These are phyloP conservation scores for Lactarius tabidus DNA, from an alignment of 768 basidiomycete species.

Conservation along the genomic window DNA sequence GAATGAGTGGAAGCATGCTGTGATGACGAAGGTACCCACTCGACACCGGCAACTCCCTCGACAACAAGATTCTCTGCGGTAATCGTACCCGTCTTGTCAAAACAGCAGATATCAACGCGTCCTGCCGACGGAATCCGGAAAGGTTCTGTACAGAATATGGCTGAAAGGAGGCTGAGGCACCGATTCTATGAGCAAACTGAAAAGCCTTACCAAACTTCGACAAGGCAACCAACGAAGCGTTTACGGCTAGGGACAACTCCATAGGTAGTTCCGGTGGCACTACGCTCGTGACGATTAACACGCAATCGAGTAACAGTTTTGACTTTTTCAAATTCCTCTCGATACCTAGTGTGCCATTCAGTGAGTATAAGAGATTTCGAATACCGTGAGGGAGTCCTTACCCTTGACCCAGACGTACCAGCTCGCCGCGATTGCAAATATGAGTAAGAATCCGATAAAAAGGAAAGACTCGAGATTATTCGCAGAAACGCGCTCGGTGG, in stretches of 20 bases:
- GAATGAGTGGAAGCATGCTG: slow-evolving; percentile 2
- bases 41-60: slow-evolving; percentile 87
- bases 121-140: slow-evolving; percentile 97
- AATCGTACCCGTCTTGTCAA: slow-evolving; percentile 99
- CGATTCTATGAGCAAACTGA: neutral
- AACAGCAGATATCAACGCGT: slow-evolving; percentile 96
- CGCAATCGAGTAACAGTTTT: slow-evolving; percentile 91
- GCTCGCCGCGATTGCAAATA: slow-evolving; percentile 95
- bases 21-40: slow-evolving; percentile 50
- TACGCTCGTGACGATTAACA: slow-evolving; percentile 94
- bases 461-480: slow-evolving; percentile 95
- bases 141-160: slow-evolving; percentile 98
- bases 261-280: slow-evolving; percentile 98
- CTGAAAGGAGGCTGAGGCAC: slow-evolving; percentile 39
- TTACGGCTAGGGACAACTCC: slow-evolving; percentile 95
- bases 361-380: neutral
- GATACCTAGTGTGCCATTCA: slow-evolving; percentile 51
- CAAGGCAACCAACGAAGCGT: slow-evolving; percentile 87
- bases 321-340: slow-evolving; percentile 91
- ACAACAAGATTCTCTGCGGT: slow-evolving; percentile 93
- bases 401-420: slow-evolving; percentile 99
- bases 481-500: slow-evolving; percentile 92
- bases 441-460: slow-evolving; percentile 96
- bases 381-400: slow-evolving; percentile 33
- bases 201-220: slow-evolving; percentile 77